These are phyloP conservation scores for Aspergillus wentii DNA, from an alignment of 495 filamentous ascomycete species.

Conservation along the genomic window DNA sequence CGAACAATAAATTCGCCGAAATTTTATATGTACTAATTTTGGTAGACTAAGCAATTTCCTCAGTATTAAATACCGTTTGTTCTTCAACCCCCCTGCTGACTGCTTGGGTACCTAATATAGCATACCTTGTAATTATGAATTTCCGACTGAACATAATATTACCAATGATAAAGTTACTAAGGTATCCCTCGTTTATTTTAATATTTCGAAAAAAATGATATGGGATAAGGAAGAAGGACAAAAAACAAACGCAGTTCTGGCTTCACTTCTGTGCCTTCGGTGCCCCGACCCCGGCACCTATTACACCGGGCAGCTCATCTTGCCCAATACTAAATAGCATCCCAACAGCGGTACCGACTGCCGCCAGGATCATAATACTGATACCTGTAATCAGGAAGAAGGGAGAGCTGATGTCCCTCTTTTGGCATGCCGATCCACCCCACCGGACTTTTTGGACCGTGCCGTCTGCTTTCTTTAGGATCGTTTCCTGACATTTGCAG, in stretches of 20 bases:
- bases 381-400: slow-evolving; percentile 82
- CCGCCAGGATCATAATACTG: slow-evolving; percentile 55
- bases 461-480: slow-evolving; percentile 42
- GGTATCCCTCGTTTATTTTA: too few species aligned
- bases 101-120: too few species aligned
- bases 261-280: slow-evolving; percentile 40
- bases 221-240: neutral
- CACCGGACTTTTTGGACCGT: slow-evolving; percentile 54
- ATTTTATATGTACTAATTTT: too few species aligned
- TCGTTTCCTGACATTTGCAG: slow-evolving; percentile 62
- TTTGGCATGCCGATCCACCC: slow-evolving; percentile 86
- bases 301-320: slow-evolving; percentile 76
- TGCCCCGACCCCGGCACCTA: slow-evolving; percentile 76
- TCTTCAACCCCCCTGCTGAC: too few species aligned
- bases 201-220: too few species aligned
- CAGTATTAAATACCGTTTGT: too few species aligned
- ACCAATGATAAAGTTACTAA: too few species aligned
- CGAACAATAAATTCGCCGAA: too few species aligned
- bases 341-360: slow-evolving; percentile 62
- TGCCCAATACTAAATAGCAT: slow-evolving; percentile 75
- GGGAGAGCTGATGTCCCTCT: slow-evolving; percentile 78
- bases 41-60: too few species aligned
- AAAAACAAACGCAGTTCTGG: neutral
- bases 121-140: too few species aligned
- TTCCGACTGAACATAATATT: too few species aligned